These are phyloP conservation scores for Polygonum aviculare DNA, from an alignment of 148 eudicot genomes.

Conservation along the genomic window DNA sequence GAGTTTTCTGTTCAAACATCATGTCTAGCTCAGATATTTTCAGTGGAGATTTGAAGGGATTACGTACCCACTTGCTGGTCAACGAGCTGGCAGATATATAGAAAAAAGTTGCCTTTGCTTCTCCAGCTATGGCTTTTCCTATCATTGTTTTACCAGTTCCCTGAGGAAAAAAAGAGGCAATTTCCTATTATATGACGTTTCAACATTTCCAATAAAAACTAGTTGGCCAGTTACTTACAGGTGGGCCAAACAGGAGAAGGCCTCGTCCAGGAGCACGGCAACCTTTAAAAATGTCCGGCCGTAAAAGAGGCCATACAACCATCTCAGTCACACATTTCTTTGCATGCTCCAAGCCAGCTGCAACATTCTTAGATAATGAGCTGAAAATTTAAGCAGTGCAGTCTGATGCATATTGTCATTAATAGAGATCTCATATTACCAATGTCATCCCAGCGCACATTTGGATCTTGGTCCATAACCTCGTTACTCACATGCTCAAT, in stretches of 20 bases:
- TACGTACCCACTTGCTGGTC: slow-evolving; percentile 94
- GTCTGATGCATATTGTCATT: neutral
- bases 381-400: neutral
- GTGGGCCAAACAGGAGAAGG: slow-evolving; percentile 96
- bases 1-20: neutral
- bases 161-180: slow-evolving; percentile 25
- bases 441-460: slow-evolving; percentile 97
- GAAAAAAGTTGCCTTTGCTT: slow-evolving; percentile 93
- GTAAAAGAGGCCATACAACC: slow-evolving; percentile 95
- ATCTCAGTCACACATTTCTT: slow-evolving; percentile 98
- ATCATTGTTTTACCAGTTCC: slow-evolving; percentile 99
- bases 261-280: slow-evolving; percentile 99
- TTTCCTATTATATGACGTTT: neutral
- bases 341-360: slow-evolving; percentile 97
- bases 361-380: slow-evolving; percentile 17
- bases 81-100: slow-evolving; percentile 94
- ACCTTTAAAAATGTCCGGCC: slow-evolving; percentile 97
- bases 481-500: slow-evolving; percentile 95
- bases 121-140: slow-evolving; percentile 98
- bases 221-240: slow-evolving; percentile 43
- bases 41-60: neutral
- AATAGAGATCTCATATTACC: slow-evolving; percentile 32
- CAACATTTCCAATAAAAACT: neutral
- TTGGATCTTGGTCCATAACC: slow-evolving; percentile 95
- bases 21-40: neutral